Base-by-base conservation (phyloP, 1,139 yeast genomes). In the Yamadazyma atlantica region DNA sequence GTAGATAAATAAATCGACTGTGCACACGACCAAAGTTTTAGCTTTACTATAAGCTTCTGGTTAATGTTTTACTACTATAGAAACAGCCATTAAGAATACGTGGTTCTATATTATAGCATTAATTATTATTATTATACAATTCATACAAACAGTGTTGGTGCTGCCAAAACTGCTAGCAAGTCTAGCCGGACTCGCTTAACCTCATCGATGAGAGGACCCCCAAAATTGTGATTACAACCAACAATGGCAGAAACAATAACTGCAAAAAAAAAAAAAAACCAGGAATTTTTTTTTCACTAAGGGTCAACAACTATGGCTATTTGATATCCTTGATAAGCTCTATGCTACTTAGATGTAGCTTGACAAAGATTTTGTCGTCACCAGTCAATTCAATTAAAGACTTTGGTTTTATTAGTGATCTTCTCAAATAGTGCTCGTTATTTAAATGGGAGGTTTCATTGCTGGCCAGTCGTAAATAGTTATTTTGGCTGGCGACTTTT, bases 331-430 rank as follows among this genome's bases (percentile, higher is more conserved):
- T 51, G 13, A 68, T 44, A 25, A 85, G 54, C 41, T 75, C 80
- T 1, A 77, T 57, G 15, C 80, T 82, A 82, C 87, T 81, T 16
- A 81, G 58, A 54, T 86, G 95, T 13, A 84, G 55, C 51, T 78
- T 79, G 9, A 82, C 65, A 54, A 84, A 85, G 11, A 85, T 58
- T 32, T 72, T 64, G 2, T 67, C 69, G 53, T 85, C 94, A 21
- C 73, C 69, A 2, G 87, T 66, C 31, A 85, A 64, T 36, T 79
- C 82, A 2, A 75, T 67, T 46, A 86, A 58, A 36, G 81, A 78
- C 49, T 71, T 73, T 2, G 88, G 82, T 41, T 76, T 73, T 47
- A 62, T 64, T 48, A 69, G 69, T 39, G 75, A 75, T 51, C 71
- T 66, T 58, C 80, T 69, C 49, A 71, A 68, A 49, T 73, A 82